Evolutionary conservation across 371 early-diverging fungal genomes (phyloP).

Genomic region (Chytridiales sp.): DNA sequence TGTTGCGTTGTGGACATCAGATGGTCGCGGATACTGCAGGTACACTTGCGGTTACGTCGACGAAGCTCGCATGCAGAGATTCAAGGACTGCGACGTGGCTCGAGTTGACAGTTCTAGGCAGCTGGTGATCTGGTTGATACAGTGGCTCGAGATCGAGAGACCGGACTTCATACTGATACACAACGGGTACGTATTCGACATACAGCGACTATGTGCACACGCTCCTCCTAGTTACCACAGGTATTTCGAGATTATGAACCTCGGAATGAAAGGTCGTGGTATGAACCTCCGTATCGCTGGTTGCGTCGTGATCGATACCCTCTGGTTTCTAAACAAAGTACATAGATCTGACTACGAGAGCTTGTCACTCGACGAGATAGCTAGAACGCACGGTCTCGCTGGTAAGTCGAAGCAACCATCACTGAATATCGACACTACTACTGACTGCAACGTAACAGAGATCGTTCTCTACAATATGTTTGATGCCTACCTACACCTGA

Average conservation of each 20-base stretch:
- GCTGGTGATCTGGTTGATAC: too few relatives aligned
- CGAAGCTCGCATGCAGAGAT: too few relatives aligned
- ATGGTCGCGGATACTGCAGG: not conserved
- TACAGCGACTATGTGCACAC: not conserved
- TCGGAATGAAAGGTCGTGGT: not conserved
- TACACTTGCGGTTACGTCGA: not conserved
- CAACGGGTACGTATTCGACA: not conserved
- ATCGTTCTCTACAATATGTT: not conserved
- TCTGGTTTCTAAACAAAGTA: not conserved
- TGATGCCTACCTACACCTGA: not conserved
- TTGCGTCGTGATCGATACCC: not conserved
- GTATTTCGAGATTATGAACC: not conserved
- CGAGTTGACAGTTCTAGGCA: too few relatives aligned
- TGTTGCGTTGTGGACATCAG: not conserved
- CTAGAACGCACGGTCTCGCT: not conserved
- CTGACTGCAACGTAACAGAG: not conserved
- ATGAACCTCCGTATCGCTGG: not conserved
- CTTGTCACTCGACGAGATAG: not conserved
- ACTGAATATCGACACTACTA: not conserved
- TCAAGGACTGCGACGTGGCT: too few relatives aligned
- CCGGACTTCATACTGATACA: not conserved
- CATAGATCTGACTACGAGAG: not conserved
- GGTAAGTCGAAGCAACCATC: not conserved
- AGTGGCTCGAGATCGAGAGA: too few relatives aligned
- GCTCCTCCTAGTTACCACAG: not conserved